phyloP scores from a whole-genome alignment of 176 grass and related monocot species.

The Phyllostachys edulis region DNA sequence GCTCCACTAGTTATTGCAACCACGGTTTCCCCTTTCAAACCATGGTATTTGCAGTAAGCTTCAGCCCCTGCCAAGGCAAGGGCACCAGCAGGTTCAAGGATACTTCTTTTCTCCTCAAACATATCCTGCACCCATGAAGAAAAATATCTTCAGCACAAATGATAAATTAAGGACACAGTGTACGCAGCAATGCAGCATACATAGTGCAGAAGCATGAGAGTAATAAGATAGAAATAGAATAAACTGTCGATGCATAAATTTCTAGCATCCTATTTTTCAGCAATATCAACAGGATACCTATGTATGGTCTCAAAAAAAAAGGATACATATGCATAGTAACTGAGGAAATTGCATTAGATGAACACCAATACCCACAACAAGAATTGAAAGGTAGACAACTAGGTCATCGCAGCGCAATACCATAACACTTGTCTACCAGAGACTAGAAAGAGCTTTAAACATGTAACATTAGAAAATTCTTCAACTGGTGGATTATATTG shows the following conservation, averaged over 20 bases:
- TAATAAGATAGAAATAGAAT: slow-evolving; percentile 6
- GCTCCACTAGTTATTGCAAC: slow-evolving; percentile 94
- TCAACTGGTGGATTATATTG: neutral
- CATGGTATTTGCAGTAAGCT: slow-evolving; percentile 95
- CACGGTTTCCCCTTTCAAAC: slow-evolving; percentile 79
- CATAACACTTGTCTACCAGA: neutral
- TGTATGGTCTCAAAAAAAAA: neutral
- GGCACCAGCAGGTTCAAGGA: slow-evolving; percentile 95
- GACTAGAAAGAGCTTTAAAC: slow-evolving; percentile 6
- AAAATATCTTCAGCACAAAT: slow-evolving; percentile 27
- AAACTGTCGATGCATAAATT: neutral
- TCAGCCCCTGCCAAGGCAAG: slow-evolving; percentile 86
- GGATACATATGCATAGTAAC: neutral
- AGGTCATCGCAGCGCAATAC: neutral
- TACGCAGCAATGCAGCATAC: neutral
- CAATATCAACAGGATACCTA: neutral
- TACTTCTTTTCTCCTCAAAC: slow-evolving; percentile 99
- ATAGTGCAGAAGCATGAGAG: neutral
- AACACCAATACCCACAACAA: neutral
- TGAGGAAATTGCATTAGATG: neutral
- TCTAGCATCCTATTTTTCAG: neutral
- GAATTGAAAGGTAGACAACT: neutral
- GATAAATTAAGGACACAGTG: neutral
- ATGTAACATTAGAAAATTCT: neutral
- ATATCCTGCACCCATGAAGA: slow-evolving; percentile 70